phyloP scores from a whole-genome alignment of 2,329 filamentous ascomycete genomes.

The Diaporthe sp. region DNA sequence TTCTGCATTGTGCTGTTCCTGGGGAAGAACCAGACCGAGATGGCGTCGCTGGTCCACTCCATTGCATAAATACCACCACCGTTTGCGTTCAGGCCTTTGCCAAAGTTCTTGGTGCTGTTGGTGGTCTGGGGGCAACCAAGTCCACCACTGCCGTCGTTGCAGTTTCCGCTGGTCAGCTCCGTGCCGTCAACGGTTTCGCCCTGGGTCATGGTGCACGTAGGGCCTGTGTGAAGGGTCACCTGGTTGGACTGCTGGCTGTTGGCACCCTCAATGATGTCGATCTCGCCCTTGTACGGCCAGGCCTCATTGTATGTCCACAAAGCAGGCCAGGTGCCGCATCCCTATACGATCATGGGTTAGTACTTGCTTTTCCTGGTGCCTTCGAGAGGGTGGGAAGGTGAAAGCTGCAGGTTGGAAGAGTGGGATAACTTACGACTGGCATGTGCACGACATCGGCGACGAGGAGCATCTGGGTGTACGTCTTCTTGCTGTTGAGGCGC shows the following conservation, averaged over 20 bases:
- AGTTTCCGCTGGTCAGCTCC: conserved; percentile 62
- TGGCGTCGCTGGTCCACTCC: conserved; percentile 80
- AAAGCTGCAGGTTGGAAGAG: neutral
- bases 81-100: conserved; percentile 77
- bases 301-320: conserved; percentile 77
- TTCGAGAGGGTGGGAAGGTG: neutral
- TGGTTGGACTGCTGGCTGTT: conserved; percentile 72
- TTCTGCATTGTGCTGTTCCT: conserved; percentile 57
- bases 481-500: conserved; percentile 75
- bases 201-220: conserved; percentile 70
- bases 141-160: conserved; percentile 65
- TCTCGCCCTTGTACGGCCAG: conserved; percentile 81
- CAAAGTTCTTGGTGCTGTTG: conserved; percentile 69
- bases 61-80: conserved; percentile 81
- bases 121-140: conserved; percentile 73
- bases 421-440: conserved; percentile 62
- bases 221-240: conserved; percentile 77
- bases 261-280: conserved; percentile 86
- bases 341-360: conserved; percentile 44
- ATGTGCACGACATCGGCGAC: conserved; percentile 82
- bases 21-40: conserved; percentile 87
- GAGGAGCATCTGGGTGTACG: conserved; percentile 79
- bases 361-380: neutral
- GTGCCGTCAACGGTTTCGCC: conserved; percentile 62
- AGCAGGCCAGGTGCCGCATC: conserved; percentile 83